Evolutionary conservation across 2,329 filamentous ascomycete species (phyloP).

Genomic region (Thielaviopsis euricoi): DNA sequence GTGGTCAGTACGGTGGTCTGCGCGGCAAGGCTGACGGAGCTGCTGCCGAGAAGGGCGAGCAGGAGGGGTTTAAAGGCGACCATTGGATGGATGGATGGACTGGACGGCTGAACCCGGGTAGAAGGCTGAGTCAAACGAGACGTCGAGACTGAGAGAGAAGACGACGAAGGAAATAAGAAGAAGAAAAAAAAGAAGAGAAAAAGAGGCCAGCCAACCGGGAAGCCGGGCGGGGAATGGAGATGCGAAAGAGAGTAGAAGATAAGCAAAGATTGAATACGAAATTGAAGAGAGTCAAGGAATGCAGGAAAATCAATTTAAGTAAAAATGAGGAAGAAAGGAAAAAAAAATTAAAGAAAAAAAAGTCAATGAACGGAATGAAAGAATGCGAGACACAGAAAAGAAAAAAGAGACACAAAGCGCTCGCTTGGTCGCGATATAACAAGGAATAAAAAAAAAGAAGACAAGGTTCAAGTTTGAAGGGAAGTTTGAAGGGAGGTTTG

Average conservation of each 20-base stretch:
- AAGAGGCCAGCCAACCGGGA: neutral
- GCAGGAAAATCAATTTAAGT: no score
- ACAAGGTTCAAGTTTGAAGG: no score
- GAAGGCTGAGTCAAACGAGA: no score
- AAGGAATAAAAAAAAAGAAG: no score
- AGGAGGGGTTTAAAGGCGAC: neutral
- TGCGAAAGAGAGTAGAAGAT: neutral
- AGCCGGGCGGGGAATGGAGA: neutral
- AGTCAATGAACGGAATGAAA: neutral
- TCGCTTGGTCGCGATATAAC: no score
- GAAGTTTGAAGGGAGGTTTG: no score
- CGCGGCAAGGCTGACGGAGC: slow-evolving; percentile 20
- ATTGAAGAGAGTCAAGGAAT: neutral
- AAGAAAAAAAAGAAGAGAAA: neutral
- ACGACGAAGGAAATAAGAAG: neutral
- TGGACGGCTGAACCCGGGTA: no score
- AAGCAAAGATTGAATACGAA: neutral
- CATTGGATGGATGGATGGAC: neutral
- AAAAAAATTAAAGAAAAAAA: neutral
- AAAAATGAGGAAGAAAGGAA: no score
- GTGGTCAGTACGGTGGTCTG: slow-evolving; percentile 13
- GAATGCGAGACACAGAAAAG: no score
- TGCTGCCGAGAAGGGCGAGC: slow-evolving; percentile 14
- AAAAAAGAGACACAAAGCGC: no score
- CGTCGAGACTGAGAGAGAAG: neutral